Evolutionary conservation across 495 filamentous ascomycete species (phyloP).

Genomic region (Hyaloscypha variabilis): DNA sequence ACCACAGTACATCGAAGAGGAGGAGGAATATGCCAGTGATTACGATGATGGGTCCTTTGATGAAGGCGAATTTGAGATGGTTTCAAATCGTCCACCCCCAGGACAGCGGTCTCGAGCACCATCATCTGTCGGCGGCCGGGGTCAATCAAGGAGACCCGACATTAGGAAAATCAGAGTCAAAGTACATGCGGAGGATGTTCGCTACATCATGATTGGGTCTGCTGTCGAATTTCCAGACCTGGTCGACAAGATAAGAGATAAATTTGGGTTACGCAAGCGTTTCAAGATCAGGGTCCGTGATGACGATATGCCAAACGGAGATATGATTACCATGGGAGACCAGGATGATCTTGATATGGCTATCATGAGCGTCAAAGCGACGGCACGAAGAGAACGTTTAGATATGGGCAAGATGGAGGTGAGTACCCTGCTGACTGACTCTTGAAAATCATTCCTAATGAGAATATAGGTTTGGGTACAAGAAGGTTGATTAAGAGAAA

Average conservation of each 20-base stretch:
- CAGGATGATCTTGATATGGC: constrained; percentile 94
- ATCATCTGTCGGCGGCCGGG: constrained; percentile 42
- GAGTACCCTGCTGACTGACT: constrained; percentile 36
- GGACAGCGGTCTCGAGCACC: constrained; percentile 37
- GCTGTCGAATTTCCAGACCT: constrained; percentile 76
- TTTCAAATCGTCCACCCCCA: constrained; percentile 46
- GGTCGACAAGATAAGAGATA: constrained; percentile 74
- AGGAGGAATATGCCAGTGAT: constrained; percentile 70
- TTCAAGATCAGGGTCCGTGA: constrained; percentile 87
- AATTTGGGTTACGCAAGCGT: constrained; percentile 71
- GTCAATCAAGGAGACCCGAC: constrained; percentile 48
- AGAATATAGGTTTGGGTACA: constrained; percentile 32
- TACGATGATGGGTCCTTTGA: constrained; percentile 70
- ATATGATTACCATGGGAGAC: constrained; percentile 96
- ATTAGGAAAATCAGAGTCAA: constrained; percentile 78
- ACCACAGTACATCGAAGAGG: constrained; percentile 70
- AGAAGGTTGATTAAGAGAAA: constrained; percentile 27
- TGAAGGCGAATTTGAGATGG: constrained; percentile 84
- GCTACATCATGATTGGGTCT: constrained; percentile 85
- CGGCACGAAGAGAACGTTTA: constrained; percentile 69
- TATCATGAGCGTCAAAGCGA: constrained; percentile 64
- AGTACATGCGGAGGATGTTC: constrained; percentile 88
- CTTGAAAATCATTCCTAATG: constrained; percentile 18
- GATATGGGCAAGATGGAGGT: constrained; percentile 98
- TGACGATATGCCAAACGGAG: constrained; percentile 72